Evolutionary conservation across 768 basidiomycete genomes (phyloP).

Genomic region (Galerina marginata): DNA sequence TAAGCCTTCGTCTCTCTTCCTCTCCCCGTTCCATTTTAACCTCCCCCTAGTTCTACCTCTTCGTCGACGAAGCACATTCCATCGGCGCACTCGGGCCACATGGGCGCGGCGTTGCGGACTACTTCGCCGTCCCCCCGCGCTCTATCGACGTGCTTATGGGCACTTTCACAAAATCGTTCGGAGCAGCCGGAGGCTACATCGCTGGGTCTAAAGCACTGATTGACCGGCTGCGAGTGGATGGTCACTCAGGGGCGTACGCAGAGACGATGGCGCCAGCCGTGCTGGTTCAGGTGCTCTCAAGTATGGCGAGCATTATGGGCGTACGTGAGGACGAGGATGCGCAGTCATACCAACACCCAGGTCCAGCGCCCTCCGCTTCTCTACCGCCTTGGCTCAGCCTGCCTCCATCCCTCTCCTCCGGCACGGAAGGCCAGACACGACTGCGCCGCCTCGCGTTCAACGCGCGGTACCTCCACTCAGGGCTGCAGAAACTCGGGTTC

Average conservation of each 20-base stretch:
- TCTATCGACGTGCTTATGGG: constrained; percentile 96
- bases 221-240: constrained; percentile 78
- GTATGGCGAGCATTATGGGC: constrained; percentile 98
- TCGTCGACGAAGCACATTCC: constrained; percentile 96
- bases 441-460: constrained; percentile 94
- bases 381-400: constrained; percentile 84
- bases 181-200: constrained; percentile 94
- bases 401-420: constrained; percentile 74
- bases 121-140: constrained; percentile 84
- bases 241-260: constrained; percentile 84
- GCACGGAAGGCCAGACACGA: constrained; percentile 82
- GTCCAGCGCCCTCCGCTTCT: constrained; percentile 66
- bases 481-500: constrained; percentile 90
- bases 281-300: constrained; percentile 86
- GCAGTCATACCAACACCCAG: constrained; percentile 56
- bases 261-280: constrained; percentile 93
- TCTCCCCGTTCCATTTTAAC: background rate
- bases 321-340: constrained; percentile 24
- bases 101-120: constrained; percentile 95
- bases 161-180: constrained; percentile 96
- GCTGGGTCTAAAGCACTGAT: constrained; percentile 83
- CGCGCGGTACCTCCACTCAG: constrained; percentile 87
- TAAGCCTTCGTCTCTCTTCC: constrained; percentile 35
- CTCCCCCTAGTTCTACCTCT: constrained; percentile 84
- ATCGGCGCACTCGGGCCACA: constrained; percentile 94